phyloP scores from a whole-genome alignment of 2,329 filamentous ascomycete species.

The Pseudophaeomoniella oleicola region DNA sequence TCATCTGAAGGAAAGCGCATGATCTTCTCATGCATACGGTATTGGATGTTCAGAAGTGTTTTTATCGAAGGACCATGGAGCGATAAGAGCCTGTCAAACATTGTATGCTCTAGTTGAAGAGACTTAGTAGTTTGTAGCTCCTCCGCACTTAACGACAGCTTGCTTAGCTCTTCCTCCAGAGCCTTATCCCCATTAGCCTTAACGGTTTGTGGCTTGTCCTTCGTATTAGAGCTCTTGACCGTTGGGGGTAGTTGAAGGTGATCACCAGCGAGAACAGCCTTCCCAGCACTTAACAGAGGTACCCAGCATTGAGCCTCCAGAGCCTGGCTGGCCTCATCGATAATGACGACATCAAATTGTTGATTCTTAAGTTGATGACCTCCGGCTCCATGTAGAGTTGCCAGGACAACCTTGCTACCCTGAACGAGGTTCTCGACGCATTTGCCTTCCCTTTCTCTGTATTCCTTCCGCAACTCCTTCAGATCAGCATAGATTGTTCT shows the following conservation, averaged over 20 bases:
- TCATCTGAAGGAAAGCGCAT: conserved; percentile 88
- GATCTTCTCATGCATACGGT: conserved; percentile 92
- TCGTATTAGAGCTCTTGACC: conserved; percentile 55
- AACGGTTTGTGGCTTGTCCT: conserved; percentile 18
- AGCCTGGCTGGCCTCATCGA: conserved; percentile 92
- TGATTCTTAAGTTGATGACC: conserved; percentile 67
- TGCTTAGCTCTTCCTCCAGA: conserved; percentile 21
- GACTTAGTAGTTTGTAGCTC: conserved; percentile 25
- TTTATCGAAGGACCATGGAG: conserved; percentile 77
- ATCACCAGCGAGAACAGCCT: conserved; percentile 83
- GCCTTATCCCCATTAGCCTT: conserved; percentile 10
- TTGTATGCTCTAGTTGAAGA: conserved; percentile 65
- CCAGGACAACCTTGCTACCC: conserved; percentile 73
- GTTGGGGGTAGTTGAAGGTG: conserved; percentile 90
- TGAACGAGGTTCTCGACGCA: conserved; percentile 65
- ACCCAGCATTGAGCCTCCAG: conserved; percentile 97
- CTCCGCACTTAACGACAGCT: conserved; percentile 16
- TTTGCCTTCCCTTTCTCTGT: conserved; percentile 64
- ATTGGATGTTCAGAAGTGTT: conserved; percentile 90
- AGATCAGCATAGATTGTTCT: conserved; percentile 73
- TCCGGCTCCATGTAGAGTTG: conserved; percentile 72
- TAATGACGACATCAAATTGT: conserved; percentile 81
- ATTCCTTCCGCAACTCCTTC: conserved; percentile 76
- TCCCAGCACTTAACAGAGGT: conserved; percentile 60
- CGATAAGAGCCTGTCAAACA: conserved; percentile 77